Conservation (phyloP, 257 asterid species). For the Verbena officinalis region DNA sequence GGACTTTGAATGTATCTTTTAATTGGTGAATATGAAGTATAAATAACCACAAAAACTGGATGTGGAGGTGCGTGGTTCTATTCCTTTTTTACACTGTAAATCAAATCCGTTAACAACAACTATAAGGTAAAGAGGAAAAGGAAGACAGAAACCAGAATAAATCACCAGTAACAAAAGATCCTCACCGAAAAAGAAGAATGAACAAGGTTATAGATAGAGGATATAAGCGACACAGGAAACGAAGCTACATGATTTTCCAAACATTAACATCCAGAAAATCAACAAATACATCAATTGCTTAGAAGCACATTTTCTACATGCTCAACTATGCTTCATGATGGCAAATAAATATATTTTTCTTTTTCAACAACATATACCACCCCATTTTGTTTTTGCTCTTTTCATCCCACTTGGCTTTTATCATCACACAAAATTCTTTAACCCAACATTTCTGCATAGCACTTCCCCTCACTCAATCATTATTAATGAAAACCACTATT, state of each 20-base stretch:
- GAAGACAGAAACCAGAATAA: not conserved
- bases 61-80: too few relatives aligned
- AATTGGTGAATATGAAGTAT: too few relatives aligned
- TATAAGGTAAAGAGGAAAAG: too few relatives aligned
- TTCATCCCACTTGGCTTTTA: not conserved
- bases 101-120: not conserved
- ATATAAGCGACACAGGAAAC: not conserved
- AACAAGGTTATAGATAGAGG: too few relatives aligned
- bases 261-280: not conserved
- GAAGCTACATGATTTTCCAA: not conserved
- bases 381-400: not conserved
- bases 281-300: not conserved
- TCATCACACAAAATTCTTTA: not conserved
- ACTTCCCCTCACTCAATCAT: constrained; percentile 4
- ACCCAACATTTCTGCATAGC: not conserved
- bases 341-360: not conserved
- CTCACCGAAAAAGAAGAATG: too few relatives aligned
- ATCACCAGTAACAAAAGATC: not conserved
- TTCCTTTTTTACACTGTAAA: not conserved
- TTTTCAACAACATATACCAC: not conserved
- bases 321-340: not conserved
- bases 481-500: not conserved
- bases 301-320: not conserved
- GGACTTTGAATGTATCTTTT: too few relatives aligned
- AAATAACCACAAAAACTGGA: too few relatives aligned